These are phyloP conservation scores for Sphagnum fallax DNA, from an alignment of 228 moss, liverwort and hornwort genomes.

Conservation along the genomic window DNA sequence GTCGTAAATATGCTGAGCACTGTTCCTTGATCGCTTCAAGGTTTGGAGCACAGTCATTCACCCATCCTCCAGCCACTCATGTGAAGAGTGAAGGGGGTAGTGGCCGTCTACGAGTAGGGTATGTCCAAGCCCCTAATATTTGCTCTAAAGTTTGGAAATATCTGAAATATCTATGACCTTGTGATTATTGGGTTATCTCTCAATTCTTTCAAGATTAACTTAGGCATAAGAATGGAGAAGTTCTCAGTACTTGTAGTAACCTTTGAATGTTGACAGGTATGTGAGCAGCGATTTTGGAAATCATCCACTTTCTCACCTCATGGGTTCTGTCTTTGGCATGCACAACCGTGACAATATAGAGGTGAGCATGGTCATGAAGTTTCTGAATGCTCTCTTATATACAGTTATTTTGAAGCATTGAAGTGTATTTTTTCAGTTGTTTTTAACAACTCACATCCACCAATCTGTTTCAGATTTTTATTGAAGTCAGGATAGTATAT, in stretches of 20 bases:
- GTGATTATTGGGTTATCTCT: too few relatives aligned
- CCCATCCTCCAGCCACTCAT: slow-evolving; percentile 58
- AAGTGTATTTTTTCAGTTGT: too few relatives aligned
- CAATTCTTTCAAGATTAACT: too few relatives aligned
- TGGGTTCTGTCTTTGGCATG: slow-evolving; percentile 96
- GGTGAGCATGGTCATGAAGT: slow-evolving; percentile 21
- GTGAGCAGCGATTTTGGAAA: slow-evolving; percentile 97
- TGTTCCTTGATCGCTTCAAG: slow-evolving; percentile 85
- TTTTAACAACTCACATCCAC: too few relatives aligned
- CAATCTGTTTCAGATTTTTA: too few relatives aligned
- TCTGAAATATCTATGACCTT: too few relatives aligned
- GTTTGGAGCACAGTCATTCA: slow-evolving; percentile 50
- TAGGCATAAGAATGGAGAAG: too few relatives aligned
- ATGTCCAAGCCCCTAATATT: not conserved
- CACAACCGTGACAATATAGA: slow-evolving; percentile 82
- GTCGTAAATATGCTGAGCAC: slow-evolving; percentile 96
- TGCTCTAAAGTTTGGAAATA: too few relatives aligned
- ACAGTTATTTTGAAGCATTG: too few relatives aligned
- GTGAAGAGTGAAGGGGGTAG: slow-evolving; percentile 74
- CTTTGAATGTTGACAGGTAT: slow-evolving; percentile 35
- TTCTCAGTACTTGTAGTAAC: too few relatives aligned
- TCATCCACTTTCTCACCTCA: slow-evolving; percentile 90
- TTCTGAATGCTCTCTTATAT: too few relatives aligned
- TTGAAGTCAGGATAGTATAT: too few relatives aligned
- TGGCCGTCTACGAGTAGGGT: slow-evolving; percentile 84